Conservation (phyloP, 345 rosid genomes). For the Trapa bicornis region DNA sequence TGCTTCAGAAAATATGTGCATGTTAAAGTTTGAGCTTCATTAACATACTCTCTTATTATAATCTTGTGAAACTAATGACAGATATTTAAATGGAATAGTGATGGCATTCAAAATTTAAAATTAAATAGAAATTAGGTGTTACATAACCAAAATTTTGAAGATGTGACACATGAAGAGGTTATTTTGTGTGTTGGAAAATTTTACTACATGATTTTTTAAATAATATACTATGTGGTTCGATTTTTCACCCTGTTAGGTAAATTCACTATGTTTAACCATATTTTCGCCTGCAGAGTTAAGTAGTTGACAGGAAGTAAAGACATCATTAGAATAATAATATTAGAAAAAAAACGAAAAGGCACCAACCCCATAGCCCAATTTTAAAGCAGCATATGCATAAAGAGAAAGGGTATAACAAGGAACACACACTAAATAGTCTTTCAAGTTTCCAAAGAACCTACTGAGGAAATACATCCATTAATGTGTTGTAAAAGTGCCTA, state of each 20-base stretch:
- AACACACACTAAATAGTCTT: not conserved
- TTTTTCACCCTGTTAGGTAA: too few species aligned
- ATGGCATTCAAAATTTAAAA: too few species aligned
- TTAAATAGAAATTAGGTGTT: too few species aligned
- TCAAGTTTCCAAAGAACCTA: not conserved
- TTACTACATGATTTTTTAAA: too few species aligned
- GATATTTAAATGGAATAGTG: not conserved
- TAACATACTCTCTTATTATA: not conserved
- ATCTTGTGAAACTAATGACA: not conserved
- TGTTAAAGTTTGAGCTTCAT: not conserved
- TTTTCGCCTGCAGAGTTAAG: not conserved
- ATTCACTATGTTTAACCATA: too few species aligned
- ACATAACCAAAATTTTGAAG: too few species aligned
- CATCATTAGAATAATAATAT: not conserved
- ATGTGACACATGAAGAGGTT: too few species aligned
- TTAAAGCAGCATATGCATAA: not conserved
- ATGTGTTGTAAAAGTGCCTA: not conserved
- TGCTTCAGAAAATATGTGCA: not conserved
- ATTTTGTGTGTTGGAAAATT: too few species aligned
- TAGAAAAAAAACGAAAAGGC: not conserved
- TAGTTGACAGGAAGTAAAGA: not conserved
- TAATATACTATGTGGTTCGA: too few species aligned
- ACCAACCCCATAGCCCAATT: not conserved
- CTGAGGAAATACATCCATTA: not conserved
- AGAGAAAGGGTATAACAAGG: not conserved